A percentile compares a stretch with the other conserved stretches of the same genome.
Conservation (phyloP, 2,329 filamentous ascomycete species). For the Colletotrichum sidae region DNA sequence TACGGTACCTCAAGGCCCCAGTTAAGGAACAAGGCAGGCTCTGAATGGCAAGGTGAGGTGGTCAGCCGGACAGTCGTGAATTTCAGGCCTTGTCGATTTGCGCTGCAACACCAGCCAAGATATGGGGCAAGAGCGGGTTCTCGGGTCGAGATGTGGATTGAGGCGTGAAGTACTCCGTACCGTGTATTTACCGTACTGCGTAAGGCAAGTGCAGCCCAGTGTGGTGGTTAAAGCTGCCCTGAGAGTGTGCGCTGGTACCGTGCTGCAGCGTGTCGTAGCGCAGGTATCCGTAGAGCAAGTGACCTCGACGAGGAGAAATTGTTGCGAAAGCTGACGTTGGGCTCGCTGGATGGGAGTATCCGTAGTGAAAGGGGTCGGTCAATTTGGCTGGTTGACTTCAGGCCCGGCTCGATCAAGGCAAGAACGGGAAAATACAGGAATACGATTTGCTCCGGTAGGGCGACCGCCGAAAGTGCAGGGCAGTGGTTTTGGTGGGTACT, state of each 20-base stretch:
- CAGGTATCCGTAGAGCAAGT: not conserved
- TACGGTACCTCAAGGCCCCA: no score
- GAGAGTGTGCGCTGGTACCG: constrained; percentile 12
- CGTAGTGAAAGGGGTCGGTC: no score
- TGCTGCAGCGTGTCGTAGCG: constrained; percentile 1
- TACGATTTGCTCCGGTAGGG: constrained; percentile 10
- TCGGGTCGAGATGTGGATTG: constrained; percentile 24
- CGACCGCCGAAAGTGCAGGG: no score
- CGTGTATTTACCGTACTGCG: not conserved
- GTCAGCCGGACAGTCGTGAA: constrained; percentile 36
- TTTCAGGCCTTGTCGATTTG: constrained; percentile 25
- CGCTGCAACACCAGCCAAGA: not conserved
- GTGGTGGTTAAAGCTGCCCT: not conserved
- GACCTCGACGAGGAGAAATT: not conserved
- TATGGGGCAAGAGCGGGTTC: constrained; percentile 12
- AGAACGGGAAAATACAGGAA: not conserved
- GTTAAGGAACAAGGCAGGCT: constrained; percentile 2
- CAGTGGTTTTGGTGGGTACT: constrained; percentile 2
- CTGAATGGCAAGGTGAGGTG: not conserved
- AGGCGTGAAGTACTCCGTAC: constrained; percentile 13
- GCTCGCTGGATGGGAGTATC: not conserved
- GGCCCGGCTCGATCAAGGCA: not conserved
- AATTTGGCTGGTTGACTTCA: no score
- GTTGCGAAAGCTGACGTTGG: not conserved
- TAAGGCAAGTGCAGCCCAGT: not conserved